These are phyloP conservation scores for Gentiana straminea DNA, from an alignment of 257 asterid species.

Conservation along the genomic window DNA sequence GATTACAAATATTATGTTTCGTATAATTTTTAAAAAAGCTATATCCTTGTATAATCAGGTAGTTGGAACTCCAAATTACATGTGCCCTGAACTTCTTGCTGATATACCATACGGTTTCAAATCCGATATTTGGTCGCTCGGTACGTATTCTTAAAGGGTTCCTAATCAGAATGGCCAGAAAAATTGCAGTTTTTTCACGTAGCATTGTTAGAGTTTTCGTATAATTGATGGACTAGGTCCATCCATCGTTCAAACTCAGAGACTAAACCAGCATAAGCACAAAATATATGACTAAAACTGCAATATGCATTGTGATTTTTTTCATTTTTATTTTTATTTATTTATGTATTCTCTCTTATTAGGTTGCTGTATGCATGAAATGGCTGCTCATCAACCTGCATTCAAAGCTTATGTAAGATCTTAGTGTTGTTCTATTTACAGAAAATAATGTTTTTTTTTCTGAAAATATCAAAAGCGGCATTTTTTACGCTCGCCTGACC, in stretches of 20 bases:
- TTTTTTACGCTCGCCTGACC: not conserved
- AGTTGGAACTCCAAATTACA: conserved; percentile 99
- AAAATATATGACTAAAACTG: no score
- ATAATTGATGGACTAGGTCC: no score
- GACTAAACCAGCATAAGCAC: no score
- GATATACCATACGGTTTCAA: conserved; percentile 97
- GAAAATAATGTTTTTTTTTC: not conserved
- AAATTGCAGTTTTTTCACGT: no score
- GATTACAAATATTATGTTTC: no score
- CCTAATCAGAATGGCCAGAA: no score
- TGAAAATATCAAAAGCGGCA: not conserved
- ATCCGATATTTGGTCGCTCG: conserved; percentile 98
- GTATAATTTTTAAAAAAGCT: no score
- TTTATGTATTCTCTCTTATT: conserved; percentile 7
- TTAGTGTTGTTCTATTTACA: not conserved
- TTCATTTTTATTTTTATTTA: conserved; percentile 3
- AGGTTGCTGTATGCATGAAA: conserved; percentile 99
- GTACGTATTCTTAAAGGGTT: conserved; percentile 27
- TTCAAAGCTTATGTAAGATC: conserved; percentile 91
- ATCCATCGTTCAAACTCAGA: no score
- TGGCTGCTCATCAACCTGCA: conserved; percentile 99
- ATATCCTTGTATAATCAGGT: conserved; percentile 31
- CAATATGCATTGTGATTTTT: not conserved
- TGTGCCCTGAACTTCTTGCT: conserved; percentile 99
- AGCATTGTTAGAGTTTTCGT: no score